Evolutionary conservation across 2,329 filamentous ascomycete species (phyloP), one percentile per base, ranked within the genome.

Genomic region (Curvularia spicifera): DNA sequence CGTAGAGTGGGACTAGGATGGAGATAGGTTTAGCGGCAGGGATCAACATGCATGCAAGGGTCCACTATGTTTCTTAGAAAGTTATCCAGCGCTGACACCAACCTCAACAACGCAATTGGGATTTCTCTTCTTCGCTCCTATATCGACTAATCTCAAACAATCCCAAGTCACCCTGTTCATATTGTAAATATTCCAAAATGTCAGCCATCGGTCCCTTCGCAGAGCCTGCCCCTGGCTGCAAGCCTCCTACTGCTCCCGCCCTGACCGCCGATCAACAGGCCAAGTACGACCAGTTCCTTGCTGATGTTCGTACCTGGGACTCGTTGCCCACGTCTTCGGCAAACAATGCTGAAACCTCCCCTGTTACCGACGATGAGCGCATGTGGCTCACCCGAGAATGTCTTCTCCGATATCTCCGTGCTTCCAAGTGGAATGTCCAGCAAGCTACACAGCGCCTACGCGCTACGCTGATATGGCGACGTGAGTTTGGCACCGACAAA

Each of bases 371-470:
- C 57, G 80, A 82, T 50, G 95, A 99, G 79, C 89, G 87, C 71
- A 87, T 95, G 80, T 99, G 92, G 88, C 84, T 99, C 66, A 97
- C 93, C 12, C 87, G 88, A 65, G 95, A 99, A 76, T 98, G 94
- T 74, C 84, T 99, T 15, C 84, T 97, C 40, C 90, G 95, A 67
- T 99, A 97, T 76, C 87, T 99, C 29, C 90, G 94, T 59, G 95
- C 95, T 20, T 93, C 92, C 37, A 97, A 96, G 78, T 99, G 95
- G 76, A 84, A 88, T 66, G 84, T 90, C 49, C 80, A 86, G 43
- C 87, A 94, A 47, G 87, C 95, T 8, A 84, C 89, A 66, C 90
- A 89, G 74, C 89, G 95, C n/a, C 78, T 98, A 40, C 87, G 89
- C 66, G 85, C 85, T 44, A 97, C 94, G 0, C 80, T 98, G 56